Base-by-base conservation (phyloP, 148 eudicot genomes). In the Silene latifolia region DNA sequence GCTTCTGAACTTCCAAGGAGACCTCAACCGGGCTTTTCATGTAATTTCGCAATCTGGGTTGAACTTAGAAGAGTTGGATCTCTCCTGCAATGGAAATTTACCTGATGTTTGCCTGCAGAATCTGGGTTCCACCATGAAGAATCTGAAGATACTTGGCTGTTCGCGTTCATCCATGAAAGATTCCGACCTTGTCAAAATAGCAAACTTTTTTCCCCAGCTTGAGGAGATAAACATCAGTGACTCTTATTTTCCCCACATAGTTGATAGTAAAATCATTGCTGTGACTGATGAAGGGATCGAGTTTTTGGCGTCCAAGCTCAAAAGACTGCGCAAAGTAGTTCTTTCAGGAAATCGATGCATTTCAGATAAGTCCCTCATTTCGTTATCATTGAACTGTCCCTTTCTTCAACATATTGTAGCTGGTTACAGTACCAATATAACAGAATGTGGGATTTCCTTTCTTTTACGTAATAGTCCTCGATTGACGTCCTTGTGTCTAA, bases 301-400 rank as follows among this genome's bases (percentile, higher is more conserved):
- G 18, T 58, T 27, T 57, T 21, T 80, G 47, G 58, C 83, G 9
- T 58, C 60, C 3, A 67, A 71, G 76, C 80, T 80, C 5, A 67
- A n/a, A 53, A 72, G 74, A 61, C 39, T 80, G 62, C 61, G 59
- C 12, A 79, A 46, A 62, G 63, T 79, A 17, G 17, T 74, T 39
- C 23, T 79, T 69, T 74, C 71, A 20, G 69, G 62, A 15, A 76
- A 72, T 58, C 18, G 65, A 13, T 8, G 29, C 58, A 67, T 72
- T 59, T 66, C 83, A 17, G 77, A 80, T 51, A 56, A 58, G 35
- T 80, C 83, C 68, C 80, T 80, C 18, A 20, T 80, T 76, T 72
- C 51, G 7, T 54, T 81, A 42, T 72, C 83, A 23, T 58, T 58
- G 51, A 76, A 81, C 8, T 80, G 80, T 60, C 57, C 39, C 0